Evolutionary conservation across 352 stramenopile genomes (phyloP).

Genomic region (Pythium rhizo-oryzae): DNA sequence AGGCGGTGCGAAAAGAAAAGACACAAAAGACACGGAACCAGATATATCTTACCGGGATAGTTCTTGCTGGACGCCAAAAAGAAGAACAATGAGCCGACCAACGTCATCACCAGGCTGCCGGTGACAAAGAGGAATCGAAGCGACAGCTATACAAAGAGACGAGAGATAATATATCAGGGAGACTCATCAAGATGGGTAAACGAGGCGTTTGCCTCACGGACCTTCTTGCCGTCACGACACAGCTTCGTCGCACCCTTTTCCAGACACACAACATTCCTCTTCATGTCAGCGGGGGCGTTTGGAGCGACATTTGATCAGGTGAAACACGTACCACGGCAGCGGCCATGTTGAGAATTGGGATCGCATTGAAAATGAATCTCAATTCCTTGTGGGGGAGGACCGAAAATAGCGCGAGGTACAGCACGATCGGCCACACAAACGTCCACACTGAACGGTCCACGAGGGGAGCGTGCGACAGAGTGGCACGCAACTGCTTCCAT

Average conservation of each 20-base stretch:
- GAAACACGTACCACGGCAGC: constrained; percentile 81
- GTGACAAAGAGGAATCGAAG: constrained; percentile 59
- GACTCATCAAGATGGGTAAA: not conserved
- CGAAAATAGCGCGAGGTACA: constrained; percentile 96
- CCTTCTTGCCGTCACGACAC: constrained; percentile 62
- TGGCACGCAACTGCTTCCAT: constrained; percentile 38
- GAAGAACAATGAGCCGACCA: constrained; percentile 56
- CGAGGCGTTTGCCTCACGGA: constrained; percentile 16
- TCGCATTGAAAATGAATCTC: constrained; percentile 96
- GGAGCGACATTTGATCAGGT: not conserved
- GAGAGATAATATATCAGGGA: not conserved
- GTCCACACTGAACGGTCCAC: constrained; percentile 54
- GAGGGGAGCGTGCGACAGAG: constrained; percentile 44
- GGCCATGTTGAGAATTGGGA: constrained; percentile 96
- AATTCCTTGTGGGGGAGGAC: constrained; percentile 98
- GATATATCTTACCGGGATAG: constrained; percentile 86
- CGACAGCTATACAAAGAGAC: constrained; percentile 35
- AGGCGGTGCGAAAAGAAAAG: not conserved
- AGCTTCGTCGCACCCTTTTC: constrained; percentile 67
- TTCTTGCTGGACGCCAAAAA: constrained; percentile 85
- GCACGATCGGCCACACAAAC: constrained; percentile 65
- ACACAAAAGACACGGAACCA: not conserved
- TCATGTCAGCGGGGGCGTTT: not conserved
- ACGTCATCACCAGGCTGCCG: constrained; percentile 49
- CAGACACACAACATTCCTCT: not conserved